A percentile compares a stretch with the other conserved stretches of the same genome.
Conservation (phyloP, 2,329 filamentous ascomycete genomes). For the Diaporthe nobilis region DNA sequence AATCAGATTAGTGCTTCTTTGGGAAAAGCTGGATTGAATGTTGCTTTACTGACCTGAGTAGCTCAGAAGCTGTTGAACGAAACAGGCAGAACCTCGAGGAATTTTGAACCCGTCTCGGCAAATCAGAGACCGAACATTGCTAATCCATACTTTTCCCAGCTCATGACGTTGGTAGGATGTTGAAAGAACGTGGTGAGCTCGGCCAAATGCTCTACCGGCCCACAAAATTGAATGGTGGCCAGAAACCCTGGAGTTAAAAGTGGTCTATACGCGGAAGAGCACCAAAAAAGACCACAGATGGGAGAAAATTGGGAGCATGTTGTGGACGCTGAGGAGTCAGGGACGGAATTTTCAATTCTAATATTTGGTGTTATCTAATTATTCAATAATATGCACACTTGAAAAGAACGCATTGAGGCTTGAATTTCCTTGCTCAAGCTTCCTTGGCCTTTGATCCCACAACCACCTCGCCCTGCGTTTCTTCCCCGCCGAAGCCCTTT, state of each 20-base stretch:
- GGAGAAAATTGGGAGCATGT: neutral
- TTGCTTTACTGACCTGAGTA: neutral
- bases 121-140: neutral
- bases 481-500: neutral
- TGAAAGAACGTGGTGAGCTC: neutral
- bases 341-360: accelerated
- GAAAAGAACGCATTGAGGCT: neutral
- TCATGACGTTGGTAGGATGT: no score
- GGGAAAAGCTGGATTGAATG: neutral
- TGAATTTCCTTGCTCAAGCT: neutral
- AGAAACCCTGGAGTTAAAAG: neutral
- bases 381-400: neutral
- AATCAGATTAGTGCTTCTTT: neutral
- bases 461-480: no score
- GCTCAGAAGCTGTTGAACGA: neutral
- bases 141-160: neutral
- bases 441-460: neutral
- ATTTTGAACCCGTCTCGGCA: neutral
- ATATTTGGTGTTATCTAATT: neutral
- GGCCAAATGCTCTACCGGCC: neutral
- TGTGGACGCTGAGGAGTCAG: neutral
- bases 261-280: neutral
- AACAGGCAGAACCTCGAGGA: neutral
- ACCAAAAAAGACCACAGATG: neutral
- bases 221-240: no score